phyloP scores from a whole-genome alignment of 1,284 basidiomycete genomes.

The Irpex rosettiformis region DNA sequence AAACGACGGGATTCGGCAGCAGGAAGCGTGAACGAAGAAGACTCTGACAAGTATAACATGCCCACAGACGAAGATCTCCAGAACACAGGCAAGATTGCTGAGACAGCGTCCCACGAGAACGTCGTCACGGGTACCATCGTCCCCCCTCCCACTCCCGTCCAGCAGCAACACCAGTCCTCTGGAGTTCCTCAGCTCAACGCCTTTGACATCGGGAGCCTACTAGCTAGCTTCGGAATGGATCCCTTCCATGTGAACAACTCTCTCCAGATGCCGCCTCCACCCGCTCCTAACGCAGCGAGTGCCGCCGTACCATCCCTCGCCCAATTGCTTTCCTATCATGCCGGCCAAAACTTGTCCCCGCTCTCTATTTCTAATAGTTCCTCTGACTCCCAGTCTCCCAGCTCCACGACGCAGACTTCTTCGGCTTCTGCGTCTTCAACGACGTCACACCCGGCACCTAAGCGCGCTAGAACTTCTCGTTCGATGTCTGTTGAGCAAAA shows the following conservation, averaged over 20 bases:
- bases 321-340: slow-evolving; percentile 60
- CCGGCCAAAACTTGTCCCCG: slow-evolving; percentile 26
- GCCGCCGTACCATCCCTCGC: slow-evolving; percentile 45
- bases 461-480: slow-evolving; percentile 55
- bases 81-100: slow-evolving; percentile 43
- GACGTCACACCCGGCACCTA: slow-evolving; percentile 33
- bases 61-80: slow-evolving; percentile 43
- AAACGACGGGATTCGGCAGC: slow-evolving; percentile 21
- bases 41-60: slow-evolving; percentile 26
- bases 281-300: slow-evolving; percentile 36
- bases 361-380: slow-evolving; percentile 17
- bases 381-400: slow-evolving; percentile 1
- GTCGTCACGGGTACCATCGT: slow-evolving; percentile 44
- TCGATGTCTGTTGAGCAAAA: slow-evolving; percentile 33
- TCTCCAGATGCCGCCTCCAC: slow-evolving; percentile 23
- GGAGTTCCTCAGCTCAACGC: slow-evolving; percentile 15
- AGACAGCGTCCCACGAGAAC: slow-evolving; percentile 55
- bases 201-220: slow-evolving; percentile 55
- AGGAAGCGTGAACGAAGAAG: slow-evolving; percentile 32
- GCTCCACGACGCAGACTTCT: slow-evolving; percentile 15
- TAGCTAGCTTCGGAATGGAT: slow-evolving; percentile 62
- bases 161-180: not conserved
- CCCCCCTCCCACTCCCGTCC: slow-evolving; percentile 22
- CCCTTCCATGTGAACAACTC: slow-evolving; percentile 37
- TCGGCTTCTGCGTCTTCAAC: slow-evolving; percentile 16